Evolutionary conservation across 2,329 filamentous ascomycete species (phyloP), one percentile per base, ranked within the genome.

Genomic region (Botrytis medusae): DNA sequence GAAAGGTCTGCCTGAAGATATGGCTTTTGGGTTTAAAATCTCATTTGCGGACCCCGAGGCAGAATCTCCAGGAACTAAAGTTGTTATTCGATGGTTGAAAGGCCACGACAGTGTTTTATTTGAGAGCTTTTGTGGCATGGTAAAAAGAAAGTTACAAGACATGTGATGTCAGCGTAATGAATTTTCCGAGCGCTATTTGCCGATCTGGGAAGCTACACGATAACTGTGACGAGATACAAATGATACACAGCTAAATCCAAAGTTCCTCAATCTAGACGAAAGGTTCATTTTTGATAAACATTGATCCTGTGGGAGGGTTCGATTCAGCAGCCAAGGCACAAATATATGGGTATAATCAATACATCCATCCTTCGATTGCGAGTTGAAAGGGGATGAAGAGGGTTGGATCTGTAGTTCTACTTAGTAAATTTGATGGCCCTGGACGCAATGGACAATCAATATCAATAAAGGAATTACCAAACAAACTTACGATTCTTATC

Each of bases 81-180:
- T 92, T 7, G 77, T 82, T 7, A 84, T 92, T 71, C 86, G 92
- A 46, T 97, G 93, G 95, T 79, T 93, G 0, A 90, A 93, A 78
- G 95, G 96, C 0, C 85, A 86, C 9, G 92, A 97, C 76, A 84
- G 87, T 29, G 86, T 90, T 0, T 80, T 96, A 0, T 97, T 95
- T 82, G 93, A 97, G 83, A 98, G 95, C 80, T 94, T 99, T 75
- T 92, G 90, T 74, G 94, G 93, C 0, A 94, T 95, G 84, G 76
- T 97, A 62, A 92, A 90, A 81, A 84, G 87, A 51, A 72, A 60
- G 37, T 18, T 72, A 65, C 46, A 40, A 64, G 60, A 42, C n/a
- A 42, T 40, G 4, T 40, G 12, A 63, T 40, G 29, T 54, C 32
- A 37, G 32, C 7, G 34, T 46, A 18, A 62, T 37, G 10, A 7